Evolutionary conservation across 805 yeast species (phyloP).

Genomic region (Myxozyma lipomycoides): DNA sequence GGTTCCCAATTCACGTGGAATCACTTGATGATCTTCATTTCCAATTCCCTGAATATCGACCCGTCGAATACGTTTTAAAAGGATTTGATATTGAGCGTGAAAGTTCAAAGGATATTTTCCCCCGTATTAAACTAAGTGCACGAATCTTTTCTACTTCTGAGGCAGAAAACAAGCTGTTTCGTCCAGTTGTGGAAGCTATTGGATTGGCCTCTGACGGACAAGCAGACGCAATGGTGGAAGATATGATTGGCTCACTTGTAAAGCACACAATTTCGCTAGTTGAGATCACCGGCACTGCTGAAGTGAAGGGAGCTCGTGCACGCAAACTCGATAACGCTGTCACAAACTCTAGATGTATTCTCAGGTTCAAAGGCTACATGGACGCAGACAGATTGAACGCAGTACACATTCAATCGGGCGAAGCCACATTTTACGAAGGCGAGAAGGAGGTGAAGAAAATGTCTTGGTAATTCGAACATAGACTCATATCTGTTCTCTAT

Average conservation of each 20-base stretch:
- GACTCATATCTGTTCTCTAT: not conserved
- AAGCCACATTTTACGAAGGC: constrained; percentile 9
- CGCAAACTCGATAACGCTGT: not conserved
- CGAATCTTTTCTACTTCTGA: constrained; percentile 17
- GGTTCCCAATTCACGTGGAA: constrained; percentile 20
- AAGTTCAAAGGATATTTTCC: not conserved
- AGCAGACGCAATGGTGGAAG: constrained; percentile 10
- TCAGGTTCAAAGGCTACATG: constrained; percentile 20
- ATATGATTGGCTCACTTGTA: constrained; percentile 3
- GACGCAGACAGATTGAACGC: constrained; percentile 24
- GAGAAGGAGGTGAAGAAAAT: constrained; percentile 7
- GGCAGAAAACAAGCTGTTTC: constrained; percentile 2
- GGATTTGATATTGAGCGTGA: constrained; percentile 17
- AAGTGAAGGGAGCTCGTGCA: constrained; percentile 10
- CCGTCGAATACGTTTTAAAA: constrained; percentile 17
- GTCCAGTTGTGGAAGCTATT: constrained; percentile 14
- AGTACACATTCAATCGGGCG: constrained; percentile 18
- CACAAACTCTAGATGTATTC: constrained; percentile 5
- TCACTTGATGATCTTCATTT: constrained; percentile 11
- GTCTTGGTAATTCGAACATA: constrained; percentile 10
- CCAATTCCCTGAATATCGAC: constrained; percentile 18
- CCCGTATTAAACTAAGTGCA: constrained; percentile 7
- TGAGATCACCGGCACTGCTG: constrained; percentile 18
- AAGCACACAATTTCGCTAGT: constrained; percentile 6
- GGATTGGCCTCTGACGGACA: constrained; percentile 4